Base-by-base conservation (phyloP, 257 asterid genomes). In the Rubia yunnanensis region DNA sequence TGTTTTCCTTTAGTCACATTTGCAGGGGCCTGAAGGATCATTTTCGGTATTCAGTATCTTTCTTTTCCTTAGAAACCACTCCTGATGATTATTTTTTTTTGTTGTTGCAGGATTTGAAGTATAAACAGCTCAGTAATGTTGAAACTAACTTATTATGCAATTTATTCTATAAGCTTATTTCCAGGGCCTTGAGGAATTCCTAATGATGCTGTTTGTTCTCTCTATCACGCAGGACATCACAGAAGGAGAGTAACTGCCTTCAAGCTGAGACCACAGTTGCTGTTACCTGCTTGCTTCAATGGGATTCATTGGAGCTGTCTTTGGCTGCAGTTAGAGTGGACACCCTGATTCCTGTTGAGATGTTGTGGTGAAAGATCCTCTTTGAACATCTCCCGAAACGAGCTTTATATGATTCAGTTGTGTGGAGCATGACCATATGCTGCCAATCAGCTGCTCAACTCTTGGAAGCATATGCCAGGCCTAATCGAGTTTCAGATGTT, bases 41-140 rank as follows among this genome's bases (percentile, higher is more conserved):
- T 10, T 38, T 38, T 24, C 30, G 26, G 57, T 34, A 44, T 65
- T 54, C 48, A 69, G 71, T 49, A 62, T 30, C 49, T 75, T 53
- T 58, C 66, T 74, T 69, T 41, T 58, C 60, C 53, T 22, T 36
- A 15, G 41, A 63, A 20, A 41, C 52, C 48, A 67, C 63, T 81
- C 73, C 85, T 80, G 67, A 81, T 73, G 8, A 65, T 62, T 24
- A 58, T 72, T 69, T 80, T 69, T 35, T 60, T 79, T 44, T 15
- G 52, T 35, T 60, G 82, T 90, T 85, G 95, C 96, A 90, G 97
- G 96, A 72, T 18, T 61, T 66, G 71, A 73, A 75, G 79, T 72
- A 74, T 76, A 69, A 78, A 60, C 78, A 70, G 18, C 52, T 67
- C 82, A 66, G 81, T 76, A 83, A 78, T 77, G 82, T 84, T 72